Percentiles rank a stretch among this genome's conserved stretches.
These are phyloP conservation scores for Oxyria digyna DNA, from an alignment of 148 eudicot species.

Conservation along the genomic window DNA sequence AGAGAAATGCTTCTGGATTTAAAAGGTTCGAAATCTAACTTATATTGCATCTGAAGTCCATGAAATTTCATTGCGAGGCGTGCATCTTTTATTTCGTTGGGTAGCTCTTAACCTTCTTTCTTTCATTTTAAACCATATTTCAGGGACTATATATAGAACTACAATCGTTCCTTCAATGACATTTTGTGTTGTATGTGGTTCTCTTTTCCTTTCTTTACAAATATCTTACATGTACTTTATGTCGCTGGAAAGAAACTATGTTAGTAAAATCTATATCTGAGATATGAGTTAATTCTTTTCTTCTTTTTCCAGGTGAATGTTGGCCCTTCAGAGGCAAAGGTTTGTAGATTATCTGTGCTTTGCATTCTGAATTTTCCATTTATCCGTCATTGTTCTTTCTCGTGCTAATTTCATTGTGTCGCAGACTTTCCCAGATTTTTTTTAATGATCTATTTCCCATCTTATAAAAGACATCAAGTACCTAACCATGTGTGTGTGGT, in stretches of 20 bases:
- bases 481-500: background rate
- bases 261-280: background rate
- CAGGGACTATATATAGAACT: constrained; percentile 95
- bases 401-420: background rate
- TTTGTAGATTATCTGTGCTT: constrained; percentile 15
- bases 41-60: background rate
- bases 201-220: constrained; percentile 10
- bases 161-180: constrained; percentile 82
- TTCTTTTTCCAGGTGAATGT: constrained; percentile 92
- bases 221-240: background rate
- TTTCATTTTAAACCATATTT: constrained; percentile 12
- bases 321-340: constrained; percentile 97
- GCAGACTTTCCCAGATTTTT: no score
- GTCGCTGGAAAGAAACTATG: background rate
- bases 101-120: background rate
- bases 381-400: background rate
- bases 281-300: constrained; percentile 7
- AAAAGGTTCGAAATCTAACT: no score
- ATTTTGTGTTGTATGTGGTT: constrained; percentile 66
- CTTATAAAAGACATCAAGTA: background rate
- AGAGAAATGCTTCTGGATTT: constrained; percentile 73
- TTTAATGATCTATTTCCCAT: background rate
- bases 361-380: constrained; percentile 4
- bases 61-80: background rate
- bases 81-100: background rate